A percentile compares a stretch with the other conserved stretches of the same genome.
These are phyloP conservation scores for Magnaporthiopsis rhizophila DNA, from an alignment of 2,329 filamentous ascomycete species.

Conservation along the genomic window DNA sequence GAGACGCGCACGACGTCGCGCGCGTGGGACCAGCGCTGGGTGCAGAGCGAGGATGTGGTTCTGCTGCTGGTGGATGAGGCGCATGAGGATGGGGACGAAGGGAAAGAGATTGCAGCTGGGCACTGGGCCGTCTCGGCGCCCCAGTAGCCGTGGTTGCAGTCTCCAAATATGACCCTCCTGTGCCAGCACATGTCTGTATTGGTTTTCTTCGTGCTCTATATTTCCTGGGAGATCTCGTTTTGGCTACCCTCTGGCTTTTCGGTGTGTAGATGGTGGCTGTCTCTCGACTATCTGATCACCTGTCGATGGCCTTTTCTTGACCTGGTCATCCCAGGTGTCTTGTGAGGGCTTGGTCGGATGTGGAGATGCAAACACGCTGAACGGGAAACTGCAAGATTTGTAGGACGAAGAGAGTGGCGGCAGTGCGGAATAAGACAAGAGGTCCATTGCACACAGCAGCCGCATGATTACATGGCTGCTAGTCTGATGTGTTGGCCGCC, in stretches of 20 bases:
- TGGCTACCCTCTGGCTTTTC: background rate
- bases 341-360: no score
- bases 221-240: background rate
- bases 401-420: no score
- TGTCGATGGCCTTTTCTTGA: no score
- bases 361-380: no score
- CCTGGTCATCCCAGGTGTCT: background rate
- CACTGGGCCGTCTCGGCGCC: slow-evolving; percentile 1
- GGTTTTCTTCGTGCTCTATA: background rate
- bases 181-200: slow-evolving; percentile 1
- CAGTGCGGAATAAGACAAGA: no score
- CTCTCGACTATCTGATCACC: no score
- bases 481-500: no score
- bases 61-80: no score
- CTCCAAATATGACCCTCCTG: slow-evolving; percentile 1
- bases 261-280: no score
- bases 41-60: background rate
- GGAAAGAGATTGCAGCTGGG: background rate
- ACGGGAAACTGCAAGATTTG: no score
- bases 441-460: no score
- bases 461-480: no score
- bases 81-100: background rate
- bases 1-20: slow-evolving; percentile 2
- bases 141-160: slow-evolving; percentile 4
- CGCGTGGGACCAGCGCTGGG: slow-evolving; percentile 4